A percentile compares a stretch with the other conserved stretches of the same genome.
Conservation (phyloP, 73 alveolate genomes). For the Breviolum minutum region DNA sequence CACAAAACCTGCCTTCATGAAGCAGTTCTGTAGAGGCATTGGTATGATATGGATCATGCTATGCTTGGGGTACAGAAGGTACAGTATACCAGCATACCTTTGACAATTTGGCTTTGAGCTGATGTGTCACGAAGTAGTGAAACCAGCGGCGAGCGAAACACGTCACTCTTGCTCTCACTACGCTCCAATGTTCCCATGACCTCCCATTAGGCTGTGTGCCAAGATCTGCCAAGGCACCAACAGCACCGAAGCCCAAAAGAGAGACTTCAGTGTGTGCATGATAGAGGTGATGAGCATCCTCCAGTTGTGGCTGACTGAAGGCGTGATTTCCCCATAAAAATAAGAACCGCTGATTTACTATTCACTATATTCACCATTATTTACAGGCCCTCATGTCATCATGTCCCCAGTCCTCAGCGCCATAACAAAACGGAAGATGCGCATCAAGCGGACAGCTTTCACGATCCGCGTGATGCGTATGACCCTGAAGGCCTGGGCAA, state of each 20-base stretch:
- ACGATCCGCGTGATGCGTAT: conserved; percentile 72
- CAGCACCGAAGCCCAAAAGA: conserved; percentile 84
- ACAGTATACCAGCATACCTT: background rate
- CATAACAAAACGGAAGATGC: conserved; percentile 80
- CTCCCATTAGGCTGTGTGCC: background rate
- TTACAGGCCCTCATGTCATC: background rate
- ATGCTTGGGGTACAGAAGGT: no score
- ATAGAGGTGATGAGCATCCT: conserved; percentile 63
- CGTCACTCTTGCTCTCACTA: no score
- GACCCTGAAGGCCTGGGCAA: conserved; percentile 19
- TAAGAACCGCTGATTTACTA: background rate
- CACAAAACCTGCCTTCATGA: no score
- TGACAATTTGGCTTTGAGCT: background rate
- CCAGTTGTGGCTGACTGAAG: background rate
- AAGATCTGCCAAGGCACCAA: background rate
- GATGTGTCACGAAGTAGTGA: no score
- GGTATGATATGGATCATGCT: no score
- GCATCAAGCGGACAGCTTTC: conserved; percentile 83
- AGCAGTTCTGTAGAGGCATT: no score
- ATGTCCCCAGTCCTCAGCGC: conserved; percentile 11
- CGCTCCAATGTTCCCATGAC: background rate
- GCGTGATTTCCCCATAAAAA: background rate
- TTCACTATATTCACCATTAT: background rate
- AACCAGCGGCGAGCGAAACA: no score
- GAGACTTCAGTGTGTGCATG: conserved; percentile 63